phyloP scores from a whole-genome alignment of 1,284 basidiomycete genomes.

The Filobasidium uniguttulatum region DNA sequence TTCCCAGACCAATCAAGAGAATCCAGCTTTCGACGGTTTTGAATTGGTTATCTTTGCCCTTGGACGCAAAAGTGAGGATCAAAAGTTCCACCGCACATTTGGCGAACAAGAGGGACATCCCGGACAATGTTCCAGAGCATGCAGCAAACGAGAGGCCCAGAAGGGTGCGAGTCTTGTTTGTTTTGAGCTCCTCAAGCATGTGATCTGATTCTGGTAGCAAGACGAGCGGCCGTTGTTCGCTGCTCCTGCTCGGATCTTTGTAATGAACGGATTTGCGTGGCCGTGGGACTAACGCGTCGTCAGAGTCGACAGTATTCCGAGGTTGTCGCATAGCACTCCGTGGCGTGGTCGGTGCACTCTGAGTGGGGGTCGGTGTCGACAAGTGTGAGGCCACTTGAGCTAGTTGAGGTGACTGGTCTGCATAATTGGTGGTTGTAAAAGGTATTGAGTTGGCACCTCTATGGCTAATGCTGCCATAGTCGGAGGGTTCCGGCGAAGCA shows the following conservation, averaged over 20 bases:
- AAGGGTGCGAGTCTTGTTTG: slow-evolving; percentile 36
- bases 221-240: too few relatives aligned
- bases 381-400: not conserved
- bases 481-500: slow-evolving; percentile 3
- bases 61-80: slow-evolving; percentile 52
- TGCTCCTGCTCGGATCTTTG: slow-evolving; percentile 37
- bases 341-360: not conserved
- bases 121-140: slow-evolving; percentile 78
- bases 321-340: slow-evolving; percentile 3
- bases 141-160: slow-evolving; percentile 80
- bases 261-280: slow-evolving; percentile 28
- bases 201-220: too few relatives aligned
- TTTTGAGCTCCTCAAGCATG: slow-evolving; percentile 7
- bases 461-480: not conserved
- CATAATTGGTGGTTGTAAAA: not conserved
- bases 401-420: not conserved
- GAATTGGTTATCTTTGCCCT: slow-evolving; percentile 68
- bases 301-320: slow-evolving; percentile 20
- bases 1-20: slow-evolving; percentile 25
- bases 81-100: slow-evolving; percentile 88
- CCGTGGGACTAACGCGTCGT: slow-evolving; percentile 10
- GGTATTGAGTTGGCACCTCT: not conserved
- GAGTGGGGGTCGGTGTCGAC: not conserved
- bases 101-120: slow-evolving; percentile 83
- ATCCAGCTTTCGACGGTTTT: slow-evolving; percentile 38